A percentile compares a stretch with the other conserved stretches of the same genome.
Evolutionary conservation across 2,329 filamentous ascomycete species (phyloP).

Genomic region (Ceratocystiopsis sp.): DNA sequence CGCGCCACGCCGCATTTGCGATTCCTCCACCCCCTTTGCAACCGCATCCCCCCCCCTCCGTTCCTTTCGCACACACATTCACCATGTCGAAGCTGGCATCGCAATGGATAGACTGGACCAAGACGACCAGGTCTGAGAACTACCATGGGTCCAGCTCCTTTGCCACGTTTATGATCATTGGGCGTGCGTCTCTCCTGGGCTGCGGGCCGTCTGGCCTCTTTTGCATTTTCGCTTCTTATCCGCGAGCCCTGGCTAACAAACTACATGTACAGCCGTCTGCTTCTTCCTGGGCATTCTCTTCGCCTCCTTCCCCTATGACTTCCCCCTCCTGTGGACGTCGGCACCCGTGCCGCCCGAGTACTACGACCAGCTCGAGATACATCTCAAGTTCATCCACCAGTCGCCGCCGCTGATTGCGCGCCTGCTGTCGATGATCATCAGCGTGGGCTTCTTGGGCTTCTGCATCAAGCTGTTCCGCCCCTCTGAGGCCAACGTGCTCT

Average conservation of each 20-base stretch:
- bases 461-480: constrained; percentile 90
- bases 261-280: constrained; percentile 47
- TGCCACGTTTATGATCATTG: constrained; percentile 91
- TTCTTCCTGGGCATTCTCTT: constrained; percentile 99
- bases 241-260: background rate
- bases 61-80: too few relatives aligned
- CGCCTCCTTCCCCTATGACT: constrained; percentile 91
- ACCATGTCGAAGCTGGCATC: too few relatives aligned
- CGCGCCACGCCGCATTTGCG: too few relatives aligned
- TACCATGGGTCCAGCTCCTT: constrained; percentile 55
- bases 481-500: constrained; percentile 86
- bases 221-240: constrained; percentile 5
- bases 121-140: constrained; percentile 38
- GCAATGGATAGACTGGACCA: constrained; percentile 32
- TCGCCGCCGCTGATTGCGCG: constrained; percentile 83
- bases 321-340: constrained; percentile 67
- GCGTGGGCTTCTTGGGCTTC: constrained; percentile 73
- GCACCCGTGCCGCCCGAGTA: constrained; percentile 47
- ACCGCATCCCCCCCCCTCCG: too few relatives aligned
- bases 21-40: too few relatives aligned
- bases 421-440: constrained; percentile 85
- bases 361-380: constrained; percentile 72
- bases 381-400: constrained; percentile 81
- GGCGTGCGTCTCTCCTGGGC: constrained; percentile 45
- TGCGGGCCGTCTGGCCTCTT: background rate